phyloP scores from a whole-genome alignment of 108 stramenopile species.

The Fragilariopsis cylindrus region DNA sequence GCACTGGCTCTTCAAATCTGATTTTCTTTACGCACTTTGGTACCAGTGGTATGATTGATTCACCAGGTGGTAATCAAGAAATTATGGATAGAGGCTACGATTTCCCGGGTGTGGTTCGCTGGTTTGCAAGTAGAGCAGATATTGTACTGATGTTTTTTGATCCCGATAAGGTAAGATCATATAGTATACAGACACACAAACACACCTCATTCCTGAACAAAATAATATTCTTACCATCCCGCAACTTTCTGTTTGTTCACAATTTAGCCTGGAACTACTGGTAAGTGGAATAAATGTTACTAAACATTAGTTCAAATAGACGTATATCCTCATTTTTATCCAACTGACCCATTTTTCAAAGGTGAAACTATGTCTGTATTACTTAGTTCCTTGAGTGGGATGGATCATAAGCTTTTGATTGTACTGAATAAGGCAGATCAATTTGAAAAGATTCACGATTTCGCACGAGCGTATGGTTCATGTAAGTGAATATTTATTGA shows the following conservation, averaged over 20 bases:
- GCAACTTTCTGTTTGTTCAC: too few relatives aligned
- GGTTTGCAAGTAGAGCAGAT: slow-evolving; percentile 98
- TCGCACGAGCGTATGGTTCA: slow-evolving; percentile 98
- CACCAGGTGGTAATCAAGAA: slow-evolving; percentile 45
- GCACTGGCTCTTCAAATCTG: neutral
- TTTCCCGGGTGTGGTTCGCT: slow-evolving; percentile 70
- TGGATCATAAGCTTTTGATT: slow-evolving; percentile 99
- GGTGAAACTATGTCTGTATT: slow-evolving; percentile 97
- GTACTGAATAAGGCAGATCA: slow-evolving; percentile 97
- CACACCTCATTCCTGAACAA: neutral
- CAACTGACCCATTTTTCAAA: too few relatives aligned
- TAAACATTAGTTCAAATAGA: slow-evolving; percentile 32
- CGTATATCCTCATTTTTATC: too few relatives aligned
- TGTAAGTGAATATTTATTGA: neutral
- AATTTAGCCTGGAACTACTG: too few relatives aligned
- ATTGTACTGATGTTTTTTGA: slow-evolving; percentile 99
- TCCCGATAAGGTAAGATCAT: slow-evolving; percentile 70
- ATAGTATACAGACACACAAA: neutral
- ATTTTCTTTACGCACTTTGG: slow-evolving; percentile 88
- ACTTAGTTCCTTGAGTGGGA: slow-evolving; percentile 89
- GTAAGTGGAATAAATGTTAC: neutral
- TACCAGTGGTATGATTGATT: slow-evolving; percentile 98
- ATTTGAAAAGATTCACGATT: slow-evolving; percentile 95
- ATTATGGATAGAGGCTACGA: slow-evolving; percentile 97
- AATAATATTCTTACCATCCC: too few relatives aligned